phyloP scores from a whole-genome alignment of 208 protist genomes.

The Acanthamoeba royreba region DNA sequence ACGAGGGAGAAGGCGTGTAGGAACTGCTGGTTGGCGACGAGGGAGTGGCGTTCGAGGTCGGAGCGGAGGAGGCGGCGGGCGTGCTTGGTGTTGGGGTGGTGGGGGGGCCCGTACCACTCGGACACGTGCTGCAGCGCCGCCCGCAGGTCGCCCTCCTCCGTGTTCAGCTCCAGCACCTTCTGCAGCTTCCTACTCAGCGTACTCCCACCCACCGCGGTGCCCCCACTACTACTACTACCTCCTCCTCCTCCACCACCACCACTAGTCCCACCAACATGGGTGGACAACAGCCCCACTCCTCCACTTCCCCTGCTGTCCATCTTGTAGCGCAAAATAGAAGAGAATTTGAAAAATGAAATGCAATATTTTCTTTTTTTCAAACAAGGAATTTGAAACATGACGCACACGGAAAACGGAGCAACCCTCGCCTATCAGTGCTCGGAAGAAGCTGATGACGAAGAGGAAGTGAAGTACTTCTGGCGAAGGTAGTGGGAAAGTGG shows the following conservation, averaged over 20 bases:
- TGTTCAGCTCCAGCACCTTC: neutral
- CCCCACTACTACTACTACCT: too few species aligned
- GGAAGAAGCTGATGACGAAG: neutral
- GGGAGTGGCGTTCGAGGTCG: neutral
- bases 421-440: too few species aligned
- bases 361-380: too few species aligned
- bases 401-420: too few species aligned
- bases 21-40: neutral
- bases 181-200: neutral
- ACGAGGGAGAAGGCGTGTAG: neutral
- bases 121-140: neutral
- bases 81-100: neutral
- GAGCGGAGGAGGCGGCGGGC: neutral
- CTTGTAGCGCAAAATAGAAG: too few species aligned
- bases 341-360: too few species aligned
- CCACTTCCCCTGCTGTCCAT: too few species aligned
- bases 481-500: neutral
- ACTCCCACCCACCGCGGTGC: too few species aligned
- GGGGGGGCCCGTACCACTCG: neutral
- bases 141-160: neutral
- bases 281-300: too few species aligned
- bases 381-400: too few species aligned
- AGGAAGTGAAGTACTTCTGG: neutral
- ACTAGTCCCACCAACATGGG: too few species aligned
- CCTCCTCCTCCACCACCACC: too few species aligned